Conservation (phyloP, 2,329 filamentous ascomycete genomes). For the Calonectria multiphialidica region DNA sequence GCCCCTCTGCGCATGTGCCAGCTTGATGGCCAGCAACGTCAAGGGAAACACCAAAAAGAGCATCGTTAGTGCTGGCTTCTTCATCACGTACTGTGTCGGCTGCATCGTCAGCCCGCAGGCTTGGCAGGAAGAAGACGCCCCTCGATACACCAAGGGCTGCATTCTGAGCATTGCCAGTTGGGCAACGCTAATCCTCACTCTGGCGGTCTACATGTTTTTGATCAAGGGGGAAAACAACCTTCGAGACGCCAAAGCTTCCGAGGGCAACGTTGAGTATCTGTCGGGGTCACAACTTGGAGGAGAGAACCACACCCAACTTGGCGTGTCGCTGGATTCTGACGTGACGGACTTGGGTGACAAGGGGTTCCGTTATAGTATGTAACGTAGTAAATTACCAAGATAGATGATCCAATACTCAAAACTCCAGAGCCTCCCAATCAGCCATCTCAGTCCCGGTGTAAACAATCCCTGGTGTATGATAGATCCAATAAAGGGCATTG, state of each 20-base stretch:
- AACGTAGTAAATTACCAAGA: neutral
- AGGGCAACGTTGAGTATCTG: constrained; percentile 12
- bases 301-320: constrained; percentile 14
- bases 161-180: constrained; percentile 35
- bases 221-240: constrained; percentile 22
- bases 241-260: constrained; percentile 24
- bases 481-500: constrained; percentile 30
- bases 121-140: constrained; percentile 38
- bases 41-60: constrained; percentile 47
- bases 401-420: neutral
- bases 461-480: constrained; percentile 23
- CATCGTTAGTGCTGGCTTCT: constrained; percentile 40
- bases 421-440: constrained; percentile 29
- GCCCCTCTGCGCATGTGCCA: constrained; percentile 32
- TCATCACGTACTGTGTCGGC: constrained; percentile 42
- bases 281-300: constrained; percentile 5
- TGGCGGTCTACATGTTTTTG: constrained; percentile 19
- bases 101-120: constrained; percentile 40
- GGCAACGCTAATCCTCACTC: constrained; percentile 25
- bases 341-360: constrained; percentile 41
- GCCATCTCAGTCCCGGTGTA: constrained; percentile 26
- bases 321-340: constrained; percentile 32
- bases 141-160: constrained; percentile 36
- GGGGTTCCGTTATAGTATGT: constrained; percentile 37
- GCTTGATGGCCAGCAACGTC: constrained; percentile 44